A percentile compares a stretch with the other conserved stretches of the same genome.
These are phyloP conservation scores for Pseudocercospora crystallina DNA, from an alignment of 2,329 filamentous ascomycete genomes.

Conservation along the genomic window DNA sequence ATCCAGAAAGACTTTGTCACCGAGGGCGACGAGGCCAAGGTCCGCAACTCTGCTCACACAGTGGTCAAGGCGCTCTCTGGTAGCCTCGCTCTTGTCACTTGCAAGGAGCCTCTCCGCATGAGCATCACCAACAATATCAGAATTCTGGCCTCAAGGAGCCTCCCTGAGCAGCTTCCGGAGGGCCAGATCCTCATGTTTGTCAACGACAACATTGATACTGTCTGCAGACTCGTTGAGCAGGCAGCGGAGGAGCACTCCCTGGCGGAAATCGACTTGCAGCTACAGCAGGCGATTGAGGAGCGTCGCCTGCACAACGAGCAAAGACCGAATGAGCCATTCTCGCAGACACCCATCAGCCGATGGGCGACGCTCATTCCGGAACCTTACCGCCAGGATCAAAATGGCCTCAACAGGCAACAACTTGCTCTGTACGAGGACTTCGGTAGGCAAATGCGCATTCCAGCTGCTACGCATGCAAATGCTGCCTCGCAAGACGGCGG, in stretches of 20 bases:
- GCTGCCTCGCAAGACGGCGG: conserved; percentile 56
- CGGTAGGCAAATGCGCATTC: conserved; percentile 72
- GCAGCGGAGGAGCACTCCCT: conserved; percentile 91
- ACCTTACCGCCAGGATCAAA: conserved; percentile 82
- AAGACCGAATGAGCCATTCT: conserved; percentile 79
- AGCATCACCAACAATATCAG: conserved; percentile 98
- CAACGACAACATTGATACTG: conserved; percentile 92
- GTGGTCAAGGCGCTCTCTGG: conserved; percentile 95
- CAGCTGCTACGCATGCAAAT: conserved; percentile 50
- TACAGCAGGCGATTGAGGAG: conserved; percentile 75
- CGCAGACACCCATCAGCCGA: conserved; percentile 74
- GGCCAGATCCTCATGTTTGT: conserved; percentile 98
- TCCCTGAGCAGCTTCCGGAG: conserved; percentile 76
- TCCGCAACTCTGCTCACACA: conserved; percentile 82
- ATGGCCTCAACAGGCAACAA: conserved; percentile 77
- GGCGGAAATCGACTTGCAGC: conserved; percentile 91
- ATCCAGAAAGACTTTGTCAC: conserved; percentile 95
- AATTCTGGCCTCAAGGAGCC: conserved; percentile 65
- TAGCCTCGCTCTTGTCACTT: conserved; percentile 93
- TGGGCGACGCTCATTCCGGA: conserved; percentile 95
- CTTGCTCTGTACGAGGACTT: conserved; percentile 97
- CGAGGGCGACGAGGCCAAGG: conserved; percentile 82
- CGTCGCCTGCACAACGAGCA: conserved; percentile 73
- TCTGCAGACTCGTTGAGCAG: conserved; percentile 91
- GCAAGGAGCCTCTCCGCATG: conserved; percentile 91